These are phyloP conservation scores for Salix dunnii DNA, from an alignment of 345 rosid genomes.

Conservation along the genomic window DNA sequence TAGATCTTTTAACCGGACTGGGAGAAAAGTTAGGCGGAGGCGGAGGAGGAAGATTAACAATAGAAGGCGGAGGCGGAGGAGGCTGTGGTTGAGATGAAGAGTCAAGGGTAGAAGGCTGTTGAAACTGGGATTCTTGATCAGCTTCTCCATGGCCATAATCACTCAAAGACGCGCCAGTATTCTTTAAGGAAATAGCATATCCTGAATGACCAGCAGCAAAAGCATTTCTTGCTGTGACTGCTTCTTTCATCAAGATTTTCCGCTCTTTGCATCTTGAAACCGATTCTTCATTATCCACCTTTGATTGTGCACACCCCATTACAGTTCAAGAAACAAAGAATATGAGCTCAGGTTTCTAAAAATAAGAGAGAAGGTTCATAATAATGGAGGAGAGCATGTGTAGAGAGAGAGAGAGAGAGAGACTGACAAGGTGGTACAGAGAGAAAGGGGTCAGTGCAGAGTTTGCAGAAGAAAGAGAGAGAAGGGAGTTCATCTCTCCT, in stretches of 20 bases:
- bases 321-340: neutral
- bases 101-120: conserved; percentile 11
- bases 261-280: conserved; percentile 85
- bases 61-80: conserved; percentile 38
- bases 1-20: conserved; percentile 65
- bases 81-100: conserved; percentile 26
- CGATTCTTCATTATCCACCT: conserved; percentile 77
- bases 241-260: conserved; percentile 72
- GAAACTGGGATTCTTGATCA: conserved; percentile 24
- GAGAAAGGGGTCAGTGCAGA: neutral
- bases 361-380: neutral
- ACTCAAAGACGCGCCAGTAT: conserved; percentile 84
- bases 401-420: conserved; percentile 1
- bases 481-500: neutral
- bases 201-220: conserved; percentile 84
- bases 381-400: conserved; percentile 14
- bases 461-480: neutral
- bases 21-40: conserved; percentile 87
- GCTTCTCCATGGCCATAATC: conserved; percentile 88
- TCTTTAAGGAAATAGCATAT: conserved; percentile 64
- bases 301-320: conserved; percentile 96
- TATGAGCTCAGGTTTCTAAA: too few species aligned
- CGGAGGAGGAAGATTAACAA: conserved; percentile 57
- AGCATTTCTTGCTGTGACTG: conserved; percentile 70
- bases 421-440: conserved; percentile 9